Evolutionary conservation across 352 stramenopile genomes (phyloP), one percentile per base, ranked within the genome.

Genomic region (Phytophthora pini): DNA sequence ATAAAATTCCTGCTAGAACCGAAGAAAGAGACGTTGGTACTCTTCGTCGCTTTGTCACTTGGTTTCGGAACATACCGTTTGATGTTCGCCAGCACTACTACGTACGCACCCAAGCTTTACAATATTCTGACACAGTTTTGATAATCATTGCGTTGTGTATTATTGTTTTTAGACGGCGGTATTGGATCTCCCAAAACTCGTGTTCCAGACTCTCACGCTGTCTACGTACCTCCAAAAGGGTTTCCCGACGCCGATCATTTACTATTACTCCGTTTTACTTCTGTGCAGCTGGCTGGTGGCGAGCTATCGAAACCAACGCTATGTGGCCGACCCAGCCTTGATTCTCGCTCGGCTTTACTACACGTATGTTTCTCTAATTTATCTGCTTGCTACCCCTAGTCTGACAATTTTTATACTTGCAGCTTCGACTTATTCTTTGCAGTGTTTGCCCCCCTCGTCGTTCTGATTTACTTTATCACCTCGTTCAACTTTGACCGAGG

Each of bases 361-460:
- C 27, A 67, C 49, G 59, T 61, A 61, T 31, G 59, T 45, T 50
- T 20, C 38, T 48, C 27, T 32, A 29, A 4, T 22, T 32, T 38
- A n/a, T 53, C 5, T 41, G 20, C 11, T 36, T 36, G 8, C 3
- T 36, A 39, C 10, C 17, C 34, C 22, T 27, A 3, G 6, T n/a
- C 10, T 39, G 31, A 54, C 31, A 20, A 27, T 24, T 8, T 26
- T 31, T 43, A 20, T 36, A 36, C 12, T 13, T 54, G 10, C 22
- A 82, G 74, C 1, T 79, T 77, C 40, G 75, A 84, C 31, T 45
- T 87, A 4, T 84, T 84, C 65, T 87, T 87, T 36, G 78, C 74
- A 1, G 78, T 77, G 11, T 87, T 83, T 22, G 67, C 78, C 15
- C 65, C 73, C 9, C 32, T 83, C 6, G 57, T 78, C 3, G 75